Evolutionary conservation across 2,329 filamentous ascomycete species (phyloP).

Genomic region (Hypomyces perniciosus): DNA sequence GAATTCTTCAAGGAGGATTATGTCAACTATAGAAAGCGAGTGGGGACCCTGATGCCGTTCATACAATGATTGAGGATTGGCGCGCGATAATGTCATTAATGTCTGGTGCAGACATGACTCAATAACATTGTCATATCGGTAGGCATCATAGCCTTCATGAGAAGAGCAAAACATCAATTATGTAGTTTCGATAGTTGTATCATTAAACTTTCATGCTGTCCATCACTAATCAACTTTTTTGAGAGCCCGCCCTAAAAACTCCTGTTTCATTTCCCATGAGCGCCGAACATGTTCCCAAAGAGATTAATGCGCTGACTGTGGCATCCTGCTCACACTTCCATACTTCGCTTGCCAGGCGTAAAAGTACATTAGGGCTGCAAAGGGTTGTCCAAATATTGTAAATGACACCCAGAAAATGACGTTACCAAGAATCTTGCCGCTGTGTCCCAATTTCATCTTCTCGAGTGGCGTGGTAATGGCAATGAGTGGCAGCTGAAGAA

Average conservation of each 20-base stretch:
- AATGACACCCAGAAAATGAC: slow-evolving; percentile 96
- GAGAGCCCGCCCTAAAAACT: neutral
- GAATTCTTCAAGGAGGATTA: slow-evolving; percentile 85
- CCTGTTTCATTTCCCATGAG: neutral
- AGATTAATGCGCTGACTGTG: neutral
- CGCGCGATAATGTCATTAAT: neutral
- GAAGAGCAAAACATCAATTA: no score
- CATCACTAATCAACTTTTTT: neutral
- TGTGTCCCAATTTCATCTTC: slow-evolving; percentile 63
- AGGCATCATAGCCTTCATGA: neutral
- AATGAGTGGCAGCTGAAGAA: slow-evolving; percentile 87
- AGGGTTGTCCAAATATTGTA: slow-evolving; percentile 88
- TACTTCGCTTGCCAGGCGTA: slow-evolving; percentile 99
- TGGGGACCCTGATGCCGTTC: slow-evolving; percentile 76
- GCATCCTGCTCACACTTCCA: slow-evolving; percentile 61
- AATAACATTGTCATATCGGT: neutral
- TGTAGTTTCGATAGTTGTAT: no score
- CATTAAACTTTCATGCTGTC: neutral
- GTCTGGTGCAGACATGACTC: neutral
- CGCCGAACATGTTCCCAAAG: neutral
- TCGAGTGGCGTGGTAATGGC: slow-evolving; percentile 71
- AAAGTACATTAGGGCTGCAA: slow-evolving; percentile 90
- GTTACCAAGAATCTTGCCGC: slow-evolving; percentile 79
- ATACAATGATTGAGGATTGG: slow-evolving; percentile 19
- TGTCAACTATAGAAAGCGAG: slow-evolving; percentile 61